These are phyloP conservation scores for Trichosporon faecale DNA, from an alignment of 1,284 basidiomycete genomes.

Conservation along the genomic window DNA sequence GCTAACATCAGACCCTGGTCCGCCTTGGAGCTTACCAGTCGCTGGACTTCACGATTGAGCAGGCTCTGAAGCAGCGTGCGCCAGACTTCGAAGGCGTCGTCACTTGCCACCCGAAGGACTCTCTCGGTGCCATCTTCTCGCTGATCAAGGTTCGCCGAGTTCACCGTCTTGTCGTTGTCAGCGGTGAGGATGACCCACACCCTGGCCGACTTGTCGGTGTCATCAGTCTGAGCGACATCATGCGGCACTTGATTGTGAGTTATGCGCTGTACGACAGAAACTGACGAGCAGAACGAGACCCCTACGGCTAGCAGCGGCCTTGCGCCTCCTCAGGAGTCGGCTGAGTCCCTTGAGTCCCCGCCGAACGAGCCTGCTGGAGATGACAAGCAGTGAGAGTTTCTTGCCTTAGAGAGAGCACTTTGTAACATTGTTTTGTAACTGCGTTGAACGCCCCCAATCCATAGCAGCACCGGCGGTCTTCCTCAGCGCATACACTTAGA, in stretches of 20 bases:
- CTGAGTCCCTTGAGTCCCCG: background rate
- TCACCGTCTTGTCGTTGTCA: conserved; percentile 86
- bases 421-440: conserved; percentile 9
- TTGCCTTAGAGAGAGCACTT: background rate
- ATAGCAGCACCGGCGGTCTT: background rate
- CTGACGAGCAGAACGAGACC: background rate
- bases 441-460: background rate
- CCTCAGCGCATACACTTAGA: background rate
- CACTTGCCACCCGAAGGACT: conserved; percentile 89
- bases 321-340: background rate
- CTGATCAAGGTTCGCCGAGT: conserved; percentile 90
- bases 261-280: background rate
- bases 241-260: conserved; percentile 71
- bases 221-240: conserved; percentile 85
- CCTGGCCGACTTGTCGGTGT: conserved; percentile 76
- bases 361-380: background rate
- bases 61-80: conserved; percentile 85
- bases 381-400: background rate
- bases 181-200: conserved; percentile 54
- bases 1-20: conserved; percentile 71
- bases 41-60: conserved; percentile 89
- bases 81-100: conserved; percentile 95
- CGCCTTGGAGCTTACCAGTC: conserved; percentile 92
- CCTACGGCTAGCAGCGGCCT: background rate
- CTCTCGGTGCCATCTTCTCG: conserved; percentile 85